These are phyloP conservation scores for Rubia peregrina DNA, from an alignment of 305 asterid species.

Conservation along the genomic window DNA sequence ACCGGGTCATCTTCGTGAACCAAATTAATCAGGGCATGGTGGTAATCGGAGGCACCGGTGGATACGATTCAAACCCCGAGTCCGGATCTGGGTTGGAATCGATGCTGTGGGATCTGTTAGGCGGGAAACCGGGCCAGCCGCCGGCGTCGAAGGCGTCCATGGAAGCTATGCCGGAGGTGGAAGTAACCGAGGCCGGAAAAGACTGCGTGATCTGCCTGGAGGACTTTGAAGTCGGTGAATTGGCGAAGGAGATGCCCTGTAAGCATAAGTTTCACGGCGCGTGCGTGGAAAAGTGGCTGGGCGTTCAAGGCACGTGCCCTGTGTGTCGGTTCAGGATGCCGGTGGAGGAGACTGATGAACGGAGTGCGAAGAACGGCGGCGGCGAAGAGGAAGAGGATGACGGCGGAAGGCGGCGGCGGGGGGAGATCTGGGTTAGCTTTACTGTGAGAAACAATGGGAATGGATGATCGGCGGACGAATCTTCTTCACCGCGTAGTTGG, in stretches of 20 bases:
- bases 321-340: slow-evolving; percentile 22
- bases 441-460: no score
- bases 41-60: slow-evolving; percentile 31
- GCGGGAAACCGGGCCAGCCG: slow-evolving; percentile 39
- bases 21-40: slow-evolving; percentile 57
- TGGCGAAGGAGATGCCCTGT: not conserved
- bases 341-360: slow-evolving; percentile 26
- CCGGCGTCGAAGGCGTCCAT: slow-evolving; percentile 84
- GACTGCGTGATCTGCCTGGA: not conserved
- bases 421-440: no score
- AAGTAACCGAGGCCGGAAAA: slow-evolving; percentile 18
- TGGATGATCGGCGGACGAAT: no score
- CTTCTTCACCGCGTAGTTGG: no score
- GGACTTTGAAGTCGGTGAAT: not conserved
- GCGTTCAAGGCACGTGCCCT: not conserved
- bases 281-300: not conserved
- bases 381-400: slow-evolving; percentile 19
- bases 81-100: slow-evolving; percentile 25
- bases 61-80: slow-evolving; percentile 1
- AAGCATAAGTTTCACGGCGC: not conserved
- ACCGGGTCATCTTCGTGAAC: slow-evolving; percentile 48
- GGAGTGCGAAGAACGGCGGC: slow-evolving; percentile 12
- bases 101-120: slow-evolving; percentile 31
- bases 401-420: slow-evolving; percentile 18
- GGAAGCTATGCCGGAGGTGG: slow-evolving; percentile 44